Base-by-base conservation (phyloP, 177 flowering plant genomes). In the Tripterygium wilfordii region DNA sequence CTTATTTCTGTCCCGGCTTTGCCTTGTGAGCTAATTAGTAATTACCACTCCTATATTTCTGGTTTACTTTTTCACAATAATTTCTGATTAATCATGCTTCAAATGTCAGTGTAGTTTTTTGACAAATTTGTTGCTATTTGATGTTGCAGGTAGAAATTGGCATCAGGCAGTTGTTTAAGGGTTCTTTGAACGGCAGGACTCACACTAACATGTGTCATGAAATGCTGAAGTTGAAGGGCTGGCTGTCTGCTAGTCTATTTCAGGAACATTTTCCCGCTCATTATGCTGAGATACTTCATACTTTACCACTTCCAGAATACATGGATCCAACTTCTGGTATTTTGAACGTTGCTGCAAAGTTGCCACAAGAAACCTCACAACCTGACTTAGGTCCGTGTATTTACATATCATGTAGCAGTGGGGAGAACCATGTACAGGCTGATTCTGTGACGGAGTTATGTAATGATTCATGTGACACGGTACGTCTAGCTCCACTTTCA, bases 221-320 rank as follows among this genome's bases (percentile, higher is more conserved):
- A 66, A 65, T 57, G 44, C 56, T 83, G 55, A 80, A 74, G 54
- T 41, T 86, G 53, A 73, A 59, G 67, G 79, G 75, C 31, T 77
- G 83, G 79, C 74, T 83, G 52, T 72, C 84, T 38, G 69, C 84
- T 23, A 30, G 56, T 36, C 56, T 73, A 37, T 80, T 79, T 50
- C 67, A 67, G 51, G 70, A 79, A 60, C 78, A 66, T 15, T 77
- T 86, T 39, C 78, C 85, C 17, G 49, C 33, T 32, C 84, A 83
- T 61, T 71, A 57, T 52, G 64, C 71, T 51, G 74, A 79, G 55
- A 54, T 78, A 29, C 56, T 76, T 27, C 45, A 45, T 42, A 37
- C 63, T 38, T 58, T 85, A 53, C 95, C 90, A 4, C 74, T 85
- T 60, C 83, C 80, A 53, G 85, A 80, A 39, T 85, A 85, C 62